phyloP scores from a whole-genome alignment of 176 grass and related monocot genomes.

The Musa troglodytarum region DNA sequence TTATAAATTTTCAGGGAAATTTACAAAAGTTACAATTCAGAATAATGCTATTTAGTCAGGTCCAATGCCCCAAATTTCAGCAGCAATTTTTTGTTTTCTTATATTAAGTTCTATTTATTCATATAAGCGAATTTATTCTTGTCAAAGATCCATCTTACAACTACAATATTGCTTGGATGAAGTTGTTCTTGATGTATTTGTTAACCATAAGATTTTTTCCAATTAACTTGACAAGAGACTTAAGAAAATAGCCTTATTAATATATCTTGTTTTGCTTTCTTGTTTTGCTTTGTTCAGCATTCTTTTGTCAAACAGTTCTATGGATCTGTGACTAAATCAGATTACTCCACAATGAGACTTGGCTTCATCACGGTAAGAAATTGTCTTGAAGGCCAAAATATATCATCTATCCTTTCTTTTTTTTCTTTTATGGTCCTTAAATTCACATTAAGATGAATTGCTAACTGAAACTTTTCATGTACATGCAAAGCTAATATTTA shows the following conservation, averaged over 20 bases:
- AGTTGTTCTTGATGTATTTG: neutral
- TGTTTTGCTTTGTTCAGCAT: conserved; percentile 39
- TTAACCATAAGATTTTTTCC: neutral
- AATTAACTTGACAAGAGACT: neutral
- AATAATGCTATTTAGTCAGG: too few relatives aligned
- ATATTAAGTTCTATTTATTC: neutral
- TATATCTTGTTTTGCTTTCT: conserved; percentile 1
- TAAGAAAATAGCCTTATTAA: neutral
- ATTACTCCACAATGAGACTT: conserved; percentile 81
- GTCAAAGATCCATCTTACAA: neutral
- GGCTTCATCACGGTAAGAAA: conserved; percentile 85
- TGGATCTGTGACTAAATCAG: conserved; percentile 56
- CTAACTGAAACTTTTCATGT: neutral
- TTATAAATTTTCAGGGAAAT: too few relatives aligned
- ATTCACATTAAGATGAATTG: neutral
- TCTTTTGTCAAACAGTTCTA: conserved; percentile 92
- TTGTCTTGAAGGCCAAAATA: neutral
- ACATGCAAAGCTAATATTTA: neutral
- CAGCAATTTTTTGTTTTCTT: neutral
- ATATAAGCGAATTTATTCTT: neutral
- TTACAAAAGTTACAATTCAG: too few relatives aligned
- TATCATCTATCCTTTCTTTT: neutral
- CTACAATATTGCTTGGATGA: neutral
- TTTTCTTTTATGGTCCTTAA: neutral
- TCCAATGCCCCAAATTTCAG: neutral